Percentiles rank a stretch among this genome's conserved stretches.
Evolutionary conservation across 352 stramenopile genomes (phyloP).

Genomic region (Phytophthora europaea): DNA sequence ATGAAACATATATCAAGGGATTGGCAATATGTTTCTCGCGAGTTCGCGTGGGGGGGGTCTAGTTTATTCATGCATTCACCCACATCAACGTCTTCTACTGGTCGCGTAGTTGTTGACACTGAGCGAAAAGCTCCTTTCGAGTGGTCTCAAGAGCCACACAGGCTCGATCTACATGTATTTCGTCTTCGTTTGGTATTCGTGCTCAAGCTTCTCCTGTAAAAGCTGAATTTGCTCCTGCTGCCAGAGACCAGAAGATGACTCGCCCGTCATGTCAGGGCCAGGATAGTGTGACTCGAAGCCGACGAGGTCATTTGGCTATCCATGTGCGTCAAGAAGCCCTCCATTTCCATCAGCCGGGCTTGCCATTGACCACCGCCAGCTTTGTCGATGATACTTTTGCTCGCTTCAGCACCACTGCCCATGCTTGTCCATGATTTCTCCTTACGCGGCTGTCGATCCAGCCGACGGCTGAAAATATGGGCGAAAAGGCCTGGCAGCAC

Average conservation of each 20-base stretch:
- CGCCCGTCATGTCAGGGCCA: conserved; percentile 5
- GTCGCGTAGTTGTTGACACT: conserved; percentile 67
- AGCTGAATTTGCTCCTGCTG: conserved; percentile 53
- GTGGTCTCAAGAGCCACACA: conserved; percentile 48
- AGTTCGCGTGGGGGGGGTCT: too few relatives aligned
- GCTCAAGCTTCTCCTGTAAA: conserved; percentile 71
- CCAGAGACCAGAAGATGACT: conserved; percentile 22
- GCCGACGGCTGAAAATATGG: conserved; percentile 25
- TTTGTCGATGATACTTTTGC: conserved; percentile 6
- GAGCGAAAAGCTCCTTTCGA: conserved; percentile 61
- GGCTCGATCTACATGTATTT: conserved; percentile 46
- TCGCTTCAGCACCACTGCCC: neutral
- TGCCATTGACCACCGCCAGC: conserved; percentile 42
- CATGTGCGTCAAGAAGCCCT: conserved; percentile 59
- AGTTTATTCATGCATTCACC: too few relatives aligned
- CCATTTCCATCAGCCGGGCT: conserved; percentile 54
- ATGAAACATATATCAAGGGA: conserved; percentile 8
- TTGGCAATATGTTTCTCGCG: too few relatives aligned
- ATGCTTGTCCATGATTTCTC: conserved; percentile 8
- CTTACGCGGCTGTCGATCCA: neutral
- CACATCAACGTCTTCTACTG: conserved; percentile 31
- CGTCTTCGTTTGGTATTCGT: conserved; percentile 65
- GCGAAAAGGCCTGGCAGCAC: conserved; percentile 73
- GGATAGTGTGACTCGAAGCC: neutral
- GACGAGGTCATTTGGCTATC: conserved; percentile 1